These are phyloP conservation scores for Vaucheria bursata DNA, from an alignment of 352 stramenopile genomes.

Conservation along the genomic window DNA sequence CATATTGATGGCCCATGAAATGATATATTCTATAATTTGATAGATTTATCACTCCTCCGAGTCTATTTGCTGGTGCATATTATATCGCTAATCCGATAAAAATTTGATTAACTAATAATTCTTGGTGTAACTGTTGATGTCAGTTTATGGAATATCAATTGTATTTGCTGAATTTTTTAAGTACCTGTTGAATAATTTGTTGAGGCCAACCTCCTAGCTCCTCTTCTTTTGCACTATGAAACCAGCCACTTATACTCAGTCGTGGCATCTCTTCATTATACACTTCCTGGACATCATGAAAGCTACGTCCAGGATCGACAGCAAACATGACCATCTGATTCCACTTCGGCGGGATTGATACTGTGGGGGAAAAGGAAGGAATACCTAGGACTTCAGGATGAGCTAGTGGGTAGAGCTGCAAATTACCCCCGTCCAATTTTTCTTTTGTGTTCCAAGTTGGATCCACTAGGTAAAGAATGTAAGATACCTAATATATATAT, in stretches of 20 bases:
- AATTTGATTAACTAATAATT: too few species aligned
- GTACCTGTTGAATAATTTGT: slow-evolving; percentile 5
- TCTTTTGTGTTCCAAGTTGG: slow-evolving; percentile 58
- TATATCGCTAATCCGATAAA: too few species aligned
- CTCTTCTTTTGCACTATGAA: slow-evolving; percentile 47
- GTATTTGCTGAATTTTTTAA: too few species aligned
- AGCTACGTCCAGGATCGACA: slow-evolving; percentile 69
- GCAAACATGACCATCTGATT: slow-evolving; percentile 79
- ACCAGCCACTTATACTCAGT: slow-evolving; percentile 69
- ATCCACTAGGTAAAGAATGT: slow-evolving; percentile 82
- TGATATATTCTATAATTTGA: too few species aligned
- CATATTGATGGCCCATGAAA: too few species aligned
- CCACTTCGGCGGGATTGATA: slow-evolving; percentile 61
- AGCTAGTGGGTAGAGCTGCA: slow-evolving; percentile 70
- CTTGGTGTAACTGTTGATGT: too few species aligned
- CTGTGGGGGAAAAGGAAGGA: slow-evolving; percentile 42
- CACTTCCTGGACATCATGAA: slow-evolving; percentile 73
- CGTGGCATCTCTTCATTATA: slow-evolving; percentile 62
- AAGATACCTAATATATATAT: slow-evolving; percentile 66
- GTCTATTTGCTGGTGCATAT: too few species aligned
- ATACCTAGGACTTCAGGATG: slow-evolving; percentile 37
- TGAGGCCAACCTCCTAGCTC: slow-evolving; percentile 30
- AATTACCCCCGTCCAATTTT: slow-evolving; percentile 63
- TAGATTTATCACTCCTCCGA: too few species aligned
- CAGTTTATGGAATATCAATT: too few species aligned